Conservation (phyloP, 306 rosid species). For the Datisca glomerata region DNA sequence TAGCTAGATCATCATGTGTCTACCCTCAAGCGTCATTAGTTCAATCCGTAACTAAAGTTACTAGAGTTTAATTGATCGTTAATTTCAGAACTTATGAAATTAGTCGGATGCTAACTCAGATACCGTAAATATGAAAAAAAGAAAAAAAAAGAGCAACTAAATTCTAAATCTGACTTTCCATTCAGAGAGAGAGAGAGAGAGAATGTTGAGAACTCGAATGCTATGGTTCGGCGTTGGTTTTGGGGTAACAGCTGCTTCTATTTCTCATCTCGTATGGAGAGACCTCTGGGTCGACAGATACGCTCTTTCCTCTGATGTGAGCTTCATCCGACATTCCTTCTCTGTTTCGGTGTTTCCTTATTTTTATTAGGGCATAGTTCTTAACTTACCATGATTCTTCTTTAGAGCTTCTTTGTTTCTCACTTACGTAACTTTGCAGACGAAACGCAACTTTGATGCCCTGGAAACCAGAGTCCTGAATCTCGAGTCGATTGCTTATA, state of each 20-base stretch:
- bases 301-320: conserved; percentile 24
- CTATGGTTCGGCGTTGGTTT: conserved; percentile 29
- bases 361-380: not conserved
- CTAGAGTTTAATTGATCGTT: no score
- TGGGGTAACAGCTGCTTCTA: conserved; percentile 21
- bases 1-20: no score
- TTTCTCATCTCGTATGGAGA: conserved; percentile 26
- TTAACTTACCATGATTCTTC: not conserved
- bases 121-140: no score
- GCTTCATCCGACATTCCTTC: no score
- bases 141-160: no score
- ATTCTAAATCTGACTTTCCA: no score
- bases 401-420: not conserved
- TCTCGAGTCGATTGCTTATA: conserved; percentile 21
- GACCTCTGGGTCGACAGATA: conserved; percentile 19
- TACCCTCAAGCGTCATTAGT: no score
- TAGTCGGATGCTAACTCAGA: no score
- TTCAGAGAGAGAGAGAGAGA: no score
- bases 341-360: no score
- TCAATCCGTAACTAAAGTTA: no score
- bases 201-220: conserved; percentile 28
- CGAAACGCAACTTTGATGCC: conserved; percentile 20
- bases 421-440: conserved; percentile 13
- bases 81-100: no score
- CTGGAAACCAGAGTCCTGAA: conserved; percentile 22